Conservation (phyloP, 805 yeast species). For the Pichia deserticola region DNA sequence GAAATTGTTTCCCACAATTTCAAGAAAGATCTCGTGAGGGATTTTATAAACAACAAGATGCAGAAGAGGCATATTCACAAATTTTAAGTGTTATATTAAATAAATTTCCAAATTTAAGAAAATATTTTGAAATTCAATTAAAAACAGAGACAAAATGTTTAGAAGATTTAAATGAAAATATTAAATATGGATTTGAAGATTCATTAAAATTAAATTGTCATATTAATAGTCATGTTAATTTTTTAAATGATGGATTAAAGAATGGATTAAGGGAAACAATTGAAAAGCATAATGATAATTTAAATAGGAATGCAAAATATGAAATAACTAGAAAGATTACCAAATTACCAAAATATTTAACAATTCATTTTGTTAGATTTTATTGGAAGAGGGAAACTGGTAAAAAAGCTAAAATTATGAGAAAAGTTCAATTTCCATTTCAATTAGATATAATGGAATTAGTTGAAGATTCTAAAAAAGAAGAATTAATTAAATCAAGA, state of each 20-base stretch:
- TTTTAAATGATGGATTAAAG: slow-evolving; percentile 75
- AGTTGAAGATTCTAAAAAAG: slow-evolving; percentile 69
- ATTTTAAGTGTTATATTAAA: slow-evolving; percentile 47
- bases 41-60: slow-evolving; percentile 89
- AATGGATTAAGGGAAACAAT: slow-evolving; percentile 68
- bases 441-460: slow-evolving; percentile 83
- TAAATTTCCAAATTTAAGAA: slow-evolving; percentile 45
- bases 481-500: slow-evolving; percentile 59
- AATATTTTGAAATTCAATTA: slow-evolving; percentile 58
- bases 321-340: slow-evolving; percentile 55
- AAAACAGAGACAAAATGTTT: slow-evolving; percentile 57
- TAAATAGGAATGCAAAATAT: slow-evolving; percentile 66
- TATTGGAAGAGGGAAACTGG: slow-evolving; percentile 92
- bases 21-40: slow-evolving; percentile 69
- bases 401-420: slow-evolving; percentile 85
- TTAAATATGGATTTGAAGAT: slow-evolving; percentile 40
- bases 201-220: slow-evolving; percentile 82
- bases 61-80: slow-evolving; percentile 93
- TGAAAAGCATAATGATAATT: slow-evolving; percentile 66
- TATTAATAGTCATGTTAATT: slow-evolving; percentile 77
- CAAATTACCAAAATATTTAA: slow-evolving; percentile 77
- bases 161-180: slow-evolving; percentile 41
- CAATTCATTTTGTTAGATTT: slow-evolving; percentile 89
- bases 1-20: slow-evolving; percentile 79
- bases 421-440: slow-evolving; percentile 93